These are phyloP conservation scores for Gossypium lobatum DNA, from an alignment of 441 rosid species.

Conservation along the genomic window DNA sequence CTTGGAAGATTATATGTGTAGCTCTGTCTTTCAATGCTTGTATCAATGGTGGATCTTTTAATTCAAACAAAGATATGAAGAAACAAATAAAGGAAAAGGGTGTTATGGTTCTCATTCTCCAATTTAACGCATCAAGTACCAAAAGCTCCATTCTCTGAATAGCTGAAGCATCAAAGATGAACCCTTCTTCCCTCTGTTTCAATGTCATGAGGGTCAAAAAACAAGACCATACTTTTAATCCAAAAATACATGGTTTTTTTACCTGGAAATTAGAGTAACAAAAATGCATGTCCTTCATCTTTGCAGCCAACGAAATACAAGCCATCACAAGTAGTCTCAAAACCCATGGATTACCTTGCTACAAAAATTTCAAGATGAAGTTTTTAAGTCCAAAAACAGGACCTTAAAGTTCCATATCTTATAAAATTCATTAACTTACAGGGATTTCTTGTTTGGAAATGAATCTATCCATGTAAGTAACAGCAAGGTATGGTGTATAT, in stretches of 20 bases:
- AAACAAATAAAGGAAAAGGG: slow-evolving; percentile 54
- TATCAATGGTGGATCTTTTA: slow-evolving; percentile 33
- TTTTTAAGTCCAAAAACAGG: neutral
- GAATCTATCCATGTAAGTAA: slow-evolving; percentile 66
- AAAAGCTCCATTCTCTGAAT: slow-evolving; percentile 51
- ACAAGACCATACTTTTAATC: neutral
- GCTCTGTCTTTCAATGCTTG: slow-evolving; percentile 50
- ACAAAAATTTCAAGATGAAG: slow-evolving; percentile 6
- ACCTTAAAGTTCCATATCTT: neutral
- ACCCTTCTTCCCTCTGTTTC: slow-evolving; percentile 30
- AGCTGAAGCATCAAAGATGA: slow-evolving; percentile 34
- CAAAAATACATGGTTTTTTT: slow-evolving; percentile 7
- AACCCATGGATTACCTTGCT: slow-evolving; percentile 54
- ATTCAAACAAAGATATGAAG: slow-evolving; percentile 39
- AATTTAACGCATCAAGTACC: slow-evolving; percentile 47
- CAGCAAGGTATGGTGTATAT: slow-evolving; percentile 44
- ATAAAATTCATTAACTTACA: slow-evolving; percentile 23
- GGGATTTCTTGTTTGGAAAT: slow-evolving; percentile 36
- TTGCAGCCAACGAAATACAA: slow-evolving; percentile 56
- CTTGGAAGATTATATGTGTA: slow-evolving; percentile 34
- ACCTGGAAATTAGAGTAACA: slow-evolving; percentile 40
- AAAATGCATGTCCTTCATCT: slow-evolving; percentile 39
- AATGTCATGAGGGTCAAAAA: slow-evolving; percentile 7
- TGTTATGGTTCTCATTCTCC: slow-evolving; percentile 71
- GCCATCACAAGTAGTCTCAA: slow-evolving; percentile 38